phyloP scores from a whole-genome alignment of 2,329 filamentous ascomycete genomes.

The Myrmaecium sp. region DNA sequence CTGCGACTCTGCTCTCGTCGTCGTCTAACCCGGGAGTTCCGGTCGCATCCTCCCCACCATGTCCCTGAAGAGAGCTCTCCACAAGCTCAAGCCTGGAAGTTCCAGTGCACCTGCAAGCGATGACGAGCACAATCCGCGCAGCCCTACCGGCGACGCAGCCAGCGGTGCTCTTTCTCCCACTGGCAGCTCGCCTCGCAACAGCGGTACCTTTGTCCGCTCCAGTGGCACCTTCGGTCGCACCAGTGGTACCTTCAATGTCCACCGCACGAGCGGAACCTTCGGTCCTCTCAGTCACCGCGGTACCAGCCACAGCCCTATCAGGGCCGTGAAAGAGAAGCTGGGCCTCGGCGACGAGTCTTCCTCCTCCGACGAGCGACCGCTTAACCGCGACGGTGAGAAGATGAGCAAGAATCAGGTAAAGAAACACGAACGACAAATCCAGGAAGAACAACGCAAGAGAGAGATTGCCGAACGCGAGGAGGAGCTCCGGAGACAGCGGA shows the following conservation, averaged over 20 bases:
- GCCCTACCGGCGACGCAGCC: conserved; percentile 6
- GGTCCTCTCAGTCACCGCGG: conserved; percentile 8
- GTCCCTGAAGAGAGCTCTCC: conserved; percentile 30
- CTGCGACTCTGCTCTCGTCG: no score
- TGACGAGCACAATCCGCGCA: conserved; percentile 11
- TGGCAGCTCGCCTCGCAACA: conserved; percentile 10
- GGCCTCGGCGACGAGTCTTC: conserved; percentile 17
- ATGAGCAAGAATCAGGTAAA: conserved; percentile 32
- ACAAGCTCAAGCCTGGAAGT: conserved; percentile 22
- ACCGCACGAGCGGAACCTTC: conserved; percentile 9
- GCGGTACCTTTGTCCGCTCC: conserved; percentile 17
- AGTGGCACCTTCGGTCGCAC: conserved; percentile 14
- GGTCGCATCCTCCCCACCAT: no score
- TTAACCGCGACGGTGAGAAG: conserved; percentile 32
- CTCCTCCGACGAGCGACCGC: conserved; percentile 18
- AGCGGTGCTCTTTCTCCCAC: conserved; percentile 10
- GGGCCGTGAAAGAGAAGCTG: conserved; percentile 23
- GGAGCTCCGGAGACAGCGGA: conserved; percentile 29
- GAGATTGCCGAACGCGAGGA: conserved; percentile 26
- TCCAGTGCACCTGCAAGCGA: conserved; percentile 15
- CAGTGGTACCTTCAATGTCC: conserved; percentile 2
- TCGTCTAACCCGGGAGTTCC: no score
- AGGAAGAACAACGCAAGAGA: conserved; percentile 27
- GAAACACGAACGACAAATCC: conserved; percentile 29
- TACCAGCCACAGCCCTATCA: conserved; percentile 19